phyloP scores from a whole-genome alignment of 768 basidiomycete genomes.

The Cystofilobasidium bisporidii region DNA sequence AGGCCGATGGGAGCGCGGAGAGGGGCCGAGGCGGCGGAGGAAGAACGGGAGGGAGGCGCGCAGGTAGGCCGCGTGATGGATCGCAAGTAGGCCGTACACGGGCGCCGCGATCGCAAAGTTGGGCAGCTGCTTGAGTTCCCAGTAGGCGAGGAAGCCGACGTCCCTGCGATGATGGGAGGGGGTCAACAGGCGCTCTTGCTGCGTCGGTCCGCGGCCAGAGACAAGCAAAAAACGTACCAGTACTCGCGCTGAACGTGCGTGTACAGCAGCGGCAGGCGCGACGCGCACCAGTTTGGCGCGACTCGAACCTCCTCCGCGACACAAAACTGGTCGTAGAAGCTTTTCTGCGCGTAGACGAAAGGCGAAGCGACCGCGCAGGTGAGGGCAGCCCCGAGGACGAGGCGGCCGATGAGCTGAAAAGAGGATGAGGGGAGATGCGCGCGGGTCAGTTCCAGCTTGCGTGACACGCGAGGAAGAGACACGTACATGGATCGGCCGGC shows the following conservation, averaged over 20 bases:
- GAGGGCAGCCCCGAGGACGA: constrained; percentile 42
- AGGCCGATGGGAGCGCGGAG: neutral
- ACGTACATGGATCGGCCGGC: constrained; percentile 3
- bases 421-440: neutral
- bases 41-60: neutral
- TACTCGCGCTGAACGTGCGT: constrained; percentile 69
- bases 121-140: constrained; percentile 70
- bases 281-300: constrained; percentile 55
- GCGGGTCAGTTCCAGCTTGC: too few relatives aligned
- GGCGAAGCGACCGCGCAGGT: constrained; percentile 51
- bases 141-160: constrained; percentile 74
- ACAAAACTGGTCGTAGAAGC: constrained; percentile 64
- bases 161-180: constrained; percentile 44
- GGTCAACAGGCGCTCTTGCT: neutral
- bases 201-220: neutral
- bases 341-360: constrained; percentile 60
- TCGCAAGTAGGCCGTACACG: constrained; percentile 47
- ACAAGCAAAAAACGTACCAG: constrained; percentile 45
- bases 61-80: constrained; percentile 42
- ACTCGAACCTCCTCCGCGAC: neutral
- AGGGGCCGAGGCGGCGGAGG: neutral
- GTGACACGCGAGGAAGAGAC: too few relatives aligned
- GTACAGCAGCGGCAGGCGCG: constrained; percentile 61
- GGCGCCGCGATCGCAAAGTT: constrained; percentile 77
- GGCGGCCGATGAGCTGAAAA: constrained; percentile 40